Percentiles rank a stretch among this genome's conserved stretches.
phyloP scores from a whole-genome alignment of 139 green algal genomes.

The Coelastrella sp. region DNA sequence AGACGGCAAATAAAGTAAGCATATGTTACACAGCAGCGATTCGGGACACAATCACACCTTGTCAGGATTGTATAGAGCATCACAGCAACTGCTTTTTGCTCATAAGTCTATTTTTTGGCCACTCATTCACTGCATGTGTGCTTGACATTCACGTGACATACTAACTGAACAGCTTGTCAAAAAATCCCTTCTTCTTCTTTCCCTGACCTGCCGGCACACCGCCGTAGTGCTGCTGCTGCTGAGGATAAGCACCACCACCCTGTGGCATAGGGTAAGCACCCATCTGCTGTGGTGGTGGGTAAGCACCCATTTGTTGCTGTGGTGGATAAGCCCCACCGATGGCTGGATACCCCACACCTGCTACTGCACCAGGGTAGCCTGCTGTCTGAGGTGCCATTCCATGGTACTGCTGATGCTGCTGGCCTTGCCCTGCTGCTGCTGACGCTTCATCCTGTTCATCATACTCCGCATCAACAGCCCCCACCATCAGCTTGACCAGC shows the following conservation, averaged over 20 bases:
- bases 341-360: not conserved
- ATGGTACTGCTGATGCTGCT: not conserved
- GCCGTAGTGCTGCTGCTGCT: conserved; percentile 14
- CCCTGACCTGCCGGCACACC: not conserved
- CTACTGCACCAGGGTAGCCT: not conserved
- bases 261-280: no score
- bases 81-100: no score
- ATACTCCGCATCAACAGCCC: conserved; percentile 45
- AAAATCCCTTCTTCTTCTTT: conserved; percentile 12
- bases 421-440: not conserved
- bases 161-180: conserved; percentile 24
- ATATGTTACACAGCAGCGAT: not conserved
- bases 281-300: not conserved
- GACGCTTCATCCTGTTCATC: conserved; percentile 41
- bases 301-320: not conserved
- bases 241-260: conserved; percentile 17
- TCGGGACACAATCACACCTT: no score
- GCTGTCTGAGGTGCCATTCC: no score
- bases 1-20: no score
- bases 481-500: conserved; percentile 52
- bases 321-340: not conserved
- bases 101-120: no score
- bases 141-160: not conserved
- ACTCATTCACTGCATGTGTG: no score
- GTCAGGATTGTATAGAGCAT: no score